Conservation (phyloP, 2,329 filamentous ascomycete species). For the Neopestalotiopsis sp. region DNA sequence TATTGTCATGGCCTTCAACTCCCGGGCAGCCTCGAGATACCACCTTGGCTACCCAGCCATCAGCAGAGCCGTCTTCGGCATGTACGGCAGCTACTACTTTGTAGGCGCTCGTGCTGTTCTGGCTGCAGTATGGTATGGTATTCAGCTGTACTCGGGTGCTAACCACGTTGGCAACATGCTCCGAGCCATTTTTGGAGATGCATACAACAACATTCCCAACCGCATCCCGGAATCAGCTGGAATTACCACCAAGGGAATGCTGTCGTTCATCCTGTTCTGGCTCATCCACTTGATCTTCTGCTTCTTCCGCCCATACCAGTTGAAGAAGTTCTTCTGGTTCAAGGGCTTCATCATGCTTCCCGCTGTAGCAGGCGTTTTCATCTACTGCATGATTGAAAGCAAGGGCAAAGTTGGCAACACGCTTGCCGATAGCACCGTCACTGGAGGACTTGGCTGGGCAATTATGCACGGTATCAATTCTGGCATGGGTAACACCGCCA, state of each 20-base stretch:
- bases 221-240: slow-evolving; percentile 42
- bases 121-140: slow-evolving; percentile 38
- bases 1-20: slow-evolving; percentile 50
- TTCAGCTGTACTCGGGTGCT: slow-evolving; percentile 14
- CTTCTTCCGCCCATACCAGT: slow-evolving; percentile 48
- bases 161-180: slow-evolving; percentile 23
- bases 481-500: slow-evolving; percentile 17
- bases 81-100: slow-evolving; percentile 49
- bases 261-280: slow-evolving; percentile 45
- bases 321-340: slow-evolving; percentile 50
- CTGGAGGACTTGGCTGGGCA: slow-evolving; percentile 14
- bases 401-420: slow-evolving; percentile 8
- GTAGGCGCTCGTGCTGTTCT: slow-evolving; percentile 45
- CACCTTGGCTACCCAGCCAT: slow-evolving; percentile 48
- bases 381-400: slow-evolving; percentile 17
- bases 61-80: slow-evolving; percentile 45
- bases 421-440: background rate
- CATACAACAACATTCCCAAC: slow-evolving; percentile 43
- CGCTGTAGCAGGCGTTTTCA: slow-evolving; percentile 29
- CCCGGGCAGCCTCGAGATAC: slow-evolving; percentile 46
- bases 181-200: slow-evolving; percentile 37
- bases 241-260: slow-evolving; percentile 44
- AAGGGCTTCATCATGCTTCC: slow-evolving; percentile 46
- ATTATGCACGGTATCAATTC: slow-evolving; percentile 19
- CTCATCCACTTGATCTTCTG: slow-evolving; percentile 46